Percentiles rank a stretch among this genome's conserved stretches.
phyloP scores from a whole-genome alignment of 2,329 filamentous ascomycete genomes.

The Lachnellula willkommii region DNA sequence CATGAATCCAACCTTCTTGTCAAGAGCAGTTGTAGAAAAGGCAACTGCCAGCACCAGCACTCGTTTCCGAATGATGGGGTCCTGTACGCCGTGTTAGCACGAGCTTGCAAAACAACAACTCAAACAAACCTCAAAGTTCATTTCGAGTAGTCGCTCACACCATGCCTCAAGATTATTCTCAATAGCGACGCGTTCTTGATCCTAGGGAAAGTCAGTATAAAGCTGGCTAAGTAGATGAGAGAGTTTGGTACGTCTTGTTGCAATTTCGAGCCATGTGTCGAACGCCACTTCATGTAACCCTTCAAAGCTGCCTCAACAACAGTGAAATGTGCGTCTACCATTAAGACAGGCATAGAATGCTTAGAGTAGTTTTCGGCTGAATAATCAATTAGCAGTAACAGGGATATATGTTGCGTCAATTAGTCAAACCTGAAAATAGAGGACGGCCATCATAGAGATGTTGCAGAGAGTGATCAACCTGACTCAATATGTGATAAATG shows the following conservation, averaged over 20 bases:
- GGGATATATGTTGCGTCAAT: constrained; percentile 1
- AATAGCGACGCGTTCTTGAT: constrained; percentile 50
- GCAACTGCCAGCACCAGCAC: constrained; percentile 77
- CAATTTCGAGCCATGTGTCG: constrained; percentile 44
- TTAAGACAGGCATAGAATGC: constrained; percentile 65
- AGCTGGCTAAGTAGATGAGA: constrained; percentile 9
- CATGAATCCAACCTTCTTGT: constrained; percentile 74
- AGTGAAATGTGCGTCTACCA: constrained; percentile 82
- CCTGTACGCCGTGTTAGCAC: constrained; percentile 38
- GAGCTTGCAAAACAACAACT: neutral
- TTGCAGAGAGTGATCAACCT: constrained; percentile 68
- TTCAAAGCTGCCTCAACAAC: constrained; percentile 85
- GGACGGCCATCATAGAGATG: constrained; percentile 69
- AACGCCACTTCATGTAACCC: constrained; percentile 77
- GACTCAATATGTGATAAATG: constrained; percentile 76
- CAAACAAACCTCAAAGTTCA: constrained; percentile 55
- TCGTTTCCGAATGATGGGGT: constrained; percentile 78
- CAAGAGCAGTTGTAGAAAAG: constrained; percentile 74
- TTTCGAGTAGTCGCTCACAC: constrained; percentile 65
- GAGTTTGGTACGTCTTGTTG: constrained; percentile 35
- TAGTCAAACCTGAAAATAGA: constrained; percentile 56
- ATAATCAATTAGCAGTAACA: constrained; percentile 23
- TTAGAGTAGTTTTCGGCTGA: constrained; percentile 58
- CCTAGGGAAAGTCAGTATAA: constrained; percentile 25
- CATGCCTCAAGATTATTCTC: constrained; percentile 63